phyloP scores from a whole-genome alignment of 208 protist species.

The Leishmania aethiopica region DNA sequence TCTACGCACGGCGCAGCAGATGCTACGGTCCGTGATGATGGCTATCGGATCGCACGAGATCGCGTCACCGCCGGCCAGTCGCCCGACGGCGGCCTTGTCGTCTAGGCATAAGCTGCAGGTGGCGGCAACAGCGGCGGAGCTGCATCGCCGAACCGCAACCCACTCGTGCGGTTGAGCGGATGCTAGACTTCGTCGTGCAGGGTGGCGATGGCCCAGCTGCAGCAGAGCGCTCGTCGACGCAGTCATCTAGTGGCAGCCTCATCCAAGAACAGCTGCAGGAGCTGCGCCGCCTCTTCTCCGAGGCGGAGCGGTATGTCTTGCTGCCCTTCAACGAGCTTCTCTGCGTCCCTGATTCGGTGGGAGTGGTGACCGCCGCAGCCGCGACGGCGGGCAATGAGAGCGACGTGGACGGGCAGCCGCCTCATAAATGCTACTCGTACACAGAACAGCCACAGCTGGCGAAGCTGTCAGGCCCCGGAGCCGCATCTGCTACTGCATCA shows the following conservation, averaged over 20 bases:
- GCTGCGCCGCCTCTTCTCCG: constrained; percentile 38
- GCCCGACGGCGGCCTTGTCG: constrained; percentile 22
- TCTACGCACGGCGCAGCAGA: constrained; percentile 38
- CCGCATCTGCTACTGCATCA: not conserved
- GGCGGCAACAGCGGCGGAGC: constrained; percentile 40
- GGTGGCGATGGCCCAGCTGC: not conserved
- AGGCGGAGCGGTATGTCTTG: constrained; percentile 53
- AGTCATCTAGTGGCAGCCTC: not conserved
- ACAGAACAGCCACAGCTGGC: not conserved
- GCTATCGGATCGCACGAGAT: constrained; percentile 30
- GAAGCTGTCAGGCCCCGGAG: not conserved
- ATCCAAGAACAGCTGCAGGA: constrained; percentile 50
- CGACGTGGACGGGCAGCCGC: not conserved
- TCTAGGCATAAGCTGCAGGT: constrained; percentile 41
- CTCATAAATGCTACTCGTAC: not conserved
- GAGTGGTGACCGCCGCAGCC: not conserved
- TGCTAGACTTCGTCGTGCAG: constrained; percentile 29
- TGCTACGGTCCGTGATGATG: constrained; percentile 35
- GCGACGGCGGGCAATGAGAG: not conserved
- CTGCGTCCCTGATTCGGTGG: not conserved
- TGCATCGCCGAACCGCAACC: constrained; percentile 58
- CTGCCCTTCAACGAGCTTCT: constrained; percentile 68
- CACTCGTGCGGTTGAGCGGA: constrained; percentile 41
- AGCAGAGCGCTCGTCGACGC: not conserved
- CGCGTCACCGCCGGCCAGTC: not conserved